These are phyloP conservation scores for Leersia perrieri DNA, from an alignment of 176 grass and related monocot genomes.

Conservation along the genomic window DNA sequence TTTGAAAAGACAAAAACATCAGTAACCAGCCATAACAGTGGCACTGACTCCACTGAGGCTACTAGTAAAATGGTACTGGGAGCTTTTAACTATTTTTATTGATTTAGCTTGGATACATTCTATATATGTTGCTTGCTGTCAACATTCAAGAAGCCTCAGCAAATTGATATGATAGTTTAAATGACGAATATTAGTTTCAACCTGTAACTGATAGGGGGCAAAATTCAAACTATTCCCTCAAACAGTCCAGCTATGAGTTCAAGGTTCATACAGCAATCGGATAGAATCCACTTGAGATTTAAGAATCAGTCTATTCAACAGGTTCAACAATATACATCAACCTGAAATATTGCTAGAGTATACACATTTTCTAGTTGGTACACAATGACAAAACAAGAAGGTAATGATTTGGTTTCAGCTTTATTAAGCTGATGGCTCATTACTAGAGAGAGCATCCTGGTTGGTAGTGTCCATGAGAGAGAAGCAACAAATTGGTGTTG, in stretches of 20 bases:
- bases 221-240: background rate
- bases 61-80: background rate
- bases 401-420: background rate
- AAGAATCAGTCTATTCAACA: background rate
- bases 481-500: too few relatives aligned
- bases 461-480: too few relatives aligned
- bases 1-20: background rate
- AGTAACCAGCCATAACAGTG: background rate
- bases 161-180: background rate
- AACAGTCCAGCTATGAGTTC: background rate
- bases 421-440: constrained; percentile 9
- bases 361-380: background rate
- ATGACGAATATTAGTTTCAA: background rate
- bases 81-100: background rate
- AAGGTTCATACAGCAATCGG: constrained; percentile 16
- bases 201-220: background rate
- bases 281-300: background rate
- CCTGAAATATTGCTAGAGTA: background rate
- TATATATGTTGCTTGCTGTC: background rate
- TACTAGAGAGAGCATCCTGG: too few relatives aligned
- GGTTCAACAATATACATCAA: background rate
- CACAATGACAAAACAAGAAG: constrained; percentile 4
- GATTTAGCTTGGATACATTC: background rate
- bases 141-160: background rate
- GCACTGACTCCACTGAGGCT: background rate